Evolutionary conservation across 2,329 filamentous ascomycete species (phyloP).

Genomic region (Sclerotinia sclerotiorum): DNA sequence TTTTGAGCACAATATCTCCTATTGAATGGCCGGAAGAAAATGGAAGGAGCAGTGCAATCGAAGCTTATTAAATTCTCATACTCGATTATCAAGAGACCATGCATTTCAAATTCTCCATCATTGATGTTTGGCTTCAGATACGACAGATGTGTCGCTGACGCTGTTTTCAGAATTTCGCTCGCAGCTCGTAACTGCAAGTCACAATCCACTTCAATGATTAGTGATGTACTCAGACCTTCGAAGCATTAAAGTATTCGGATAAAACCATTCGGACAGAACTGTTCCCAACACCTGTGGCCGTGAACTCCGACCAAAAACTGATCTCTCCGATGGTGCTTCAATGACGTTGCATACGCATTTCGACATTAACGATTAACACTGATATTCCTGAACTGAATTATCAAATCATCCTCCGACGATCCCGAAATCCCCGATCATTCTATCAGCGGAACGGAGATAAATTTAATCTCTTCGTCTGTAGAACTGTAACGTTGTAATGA

Average conservation of each 20-base stretch:
- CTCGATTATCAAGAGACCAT: not conserved
- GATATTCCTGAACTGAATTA: not conserved
- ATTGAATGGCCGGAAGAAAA: too few species aligned
- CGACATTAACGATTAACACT: constrained; percentile 7
- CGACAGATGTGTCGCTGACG: not conserved
- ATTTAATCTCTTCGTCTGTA: not conserved
- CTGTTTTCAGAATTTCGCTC: not conserved
- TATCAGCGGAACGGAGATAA: constrained; percentile 22
- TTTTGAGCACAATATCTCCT: not conserved
- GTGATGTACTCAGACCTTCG: not conserved
- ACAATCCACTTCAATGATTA: constrained; percentile 4
- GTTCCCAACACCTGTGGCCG: too few species aligned
- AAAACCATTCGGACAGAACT: too few species aligned
- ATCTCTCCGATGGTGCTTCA: not conserved
- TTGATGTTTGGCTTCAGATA: not conserved
- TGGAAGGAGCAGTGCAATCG: not conserved
- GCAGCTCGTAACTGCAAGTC: not conserved
- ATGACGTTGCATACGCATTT: not conserved
- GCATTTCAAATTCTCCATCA: not conserved
- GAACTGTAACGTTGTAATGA: constrained; percentile 7
- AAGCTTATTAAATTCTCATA: not conserved
- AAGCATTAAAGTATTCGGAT: not conserved
- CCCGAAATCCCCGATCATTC: not conserved
- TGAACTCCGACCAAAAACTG: not conserved
- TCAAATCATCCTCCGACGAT: constrained; percentile 9